These are phyloP conservation scores for Aureobasidium zeae DNA, from an alignment of 2,329 filamentous ascomycete genomes.

Conservation along the genomic window DNA sequence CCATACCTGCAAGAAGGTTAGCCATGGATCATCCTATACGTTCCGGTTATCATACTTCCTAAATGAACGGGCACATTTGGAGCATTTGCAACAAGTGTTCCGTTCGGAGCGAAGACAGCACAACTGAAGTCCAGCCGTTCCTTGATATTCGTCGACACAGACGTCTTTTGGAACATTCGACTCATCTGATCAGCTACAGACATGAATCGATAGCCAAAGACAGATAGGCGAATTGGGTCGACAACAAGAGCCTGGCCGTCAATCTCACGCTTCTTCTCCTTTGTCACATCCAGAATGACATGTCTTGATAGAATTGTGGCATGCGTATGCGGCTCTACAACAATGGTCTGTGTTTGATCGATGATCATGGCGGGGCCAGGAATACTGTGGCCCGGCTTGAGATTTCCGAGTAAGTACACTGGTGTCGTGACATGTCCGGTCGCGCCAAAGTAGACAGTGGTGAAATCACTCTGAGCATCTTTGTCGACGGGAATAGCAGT, in stretches of 20 bases:
- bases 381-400: constrained; percentile 63
- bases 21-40: too few relatives aligned
- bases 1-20: constrained; percentile 29
- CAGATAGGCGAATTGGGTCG: constrained; percentile 67
- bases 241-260: constrained; percentile 48
- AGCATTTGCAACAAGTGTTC: constrained; percentile 66
- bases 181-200: constrained; percentile 81
- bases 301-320: constrained; percentile 77
- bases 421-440: constrained; percentile 68
- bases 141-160: constrained; percentile 71
- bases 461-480: constrained; percentile 52
- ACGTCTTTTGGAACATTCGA: constrained; percentile 66
- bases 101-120: constrained; percentile 66
- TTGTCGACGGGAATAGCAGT: constrained; percentile 48
- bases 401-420: constrained; percentile 70
- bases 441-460: constrained; percentile 76
- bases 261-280: constrained; percentile 40
- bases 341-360: constrained; percentile 72
- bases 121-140: constrained; percentile 78
- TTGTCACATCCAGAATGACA: constrained; percentile 75
- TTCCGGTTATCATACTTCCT: constrained; percentile 81
- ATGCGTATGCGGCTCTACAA: constrained; percentile 68
- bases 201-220: constrained; percentile 79
- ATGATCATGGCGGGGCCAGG: constrained; percentile 77
- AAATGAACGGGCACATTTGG: constrained; percentile 75